Evolutionary conservation across 768 basidiomycete genomes (phyloP), one percentile per base, ranked within the genome.

Genomic region (Suillus occidentalis): DNA sequence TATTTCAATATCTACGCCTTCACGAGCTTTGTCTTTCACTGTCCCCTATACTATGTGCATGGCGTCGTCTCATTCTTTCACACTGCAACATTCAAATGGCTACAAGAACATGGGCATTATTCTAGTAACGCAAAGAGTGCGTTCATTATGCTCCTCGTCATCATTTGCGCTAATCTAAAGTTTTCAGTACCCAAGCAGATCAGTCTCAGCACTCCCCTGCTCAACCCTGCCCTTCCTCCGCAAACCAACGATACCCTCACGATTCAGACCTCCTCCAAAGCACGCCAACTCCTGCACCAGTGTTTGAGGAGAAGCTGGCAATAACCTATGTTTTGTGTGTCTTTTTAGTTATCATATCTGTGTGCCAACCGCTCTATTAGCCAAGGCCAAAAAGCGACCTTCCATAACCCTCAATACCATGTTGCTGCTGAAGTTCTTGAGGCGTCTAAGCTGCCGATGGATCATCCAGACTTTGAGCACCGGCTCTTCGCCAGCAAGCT

Each of bases 171-270:
- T 65, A 20, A 73, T 56, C 8, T 40, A 34, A 18, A 60, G 3
- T 49, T 43, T 68, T 55, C 69, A 94, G 92, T 94, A 65, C 92
- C 92, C 10, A 86, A 88, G 69, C 81, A 86, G 64, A 77, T 94
- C 31, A 84, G 86, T 56, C 74, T 94, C 37, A 82, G 81, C 20
- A 68, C 77, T 4, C 73, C 83, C 37, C 85, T 87, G 39, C 77
- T 82, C 39, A 95, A 95, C 74, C 93, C 93, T 55, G 89, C 89
- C 7, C 80, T 95, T 37, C 90, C 92, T 49, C 83, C 84, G 13
- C 78, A 80, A 66, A 79, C 75, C 79, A 6, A 76, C 80, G 43
- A 76, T 83, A 58, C 85, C 85, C 49, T 78, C 82, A 53, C 81
- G 82, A 50, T 81, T 83, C 69, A 80, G 82, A 66, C 77, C 80